These are phyloP conservation scores for Beta lomatogona DNA, from an alignment of 179 eudicot genomes.

Conservation along the genomic window DNA sequence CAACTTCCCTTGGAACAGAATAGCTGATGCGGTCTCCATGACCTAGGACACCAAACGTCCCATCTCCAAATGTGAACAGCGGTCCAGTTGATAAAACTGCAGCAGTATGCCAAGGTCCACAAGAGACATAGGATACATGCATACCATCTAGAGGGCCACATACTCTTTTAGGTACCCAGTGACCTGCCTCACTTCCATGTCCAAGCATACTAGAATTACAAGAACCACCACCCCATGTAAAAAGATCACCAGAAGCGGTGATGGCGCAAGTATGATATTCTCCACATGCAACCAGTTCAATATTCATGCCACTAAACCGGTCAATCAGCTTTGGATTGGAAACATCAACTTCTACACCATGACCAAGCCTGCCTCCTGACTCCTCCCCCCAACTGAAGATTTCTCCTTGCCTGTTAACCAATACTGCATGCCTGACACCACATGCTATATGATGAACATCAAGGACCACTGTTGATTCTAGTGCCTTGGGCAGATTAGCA, in stretches of 20 bases:
- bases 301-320: slow-evolving; percentile 51
- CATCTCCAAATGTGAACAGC: slow-evolving; percentile 93
- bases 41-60: slow-evolving; percentile 91
- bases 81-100: slow-evolving; percentile 66
- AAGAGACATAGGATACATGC: slow-evolving; percentile 60
- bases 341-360: slow-evolving; percentile 77
- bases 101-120: slow-evolving; percentile 99
- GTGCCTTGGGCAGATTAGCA: slow-evolving; percentile 66
- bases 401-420: slow-evolving; percentile 87
- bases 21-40: slow-evolving; percentile 71
- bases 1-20: slow-evolving; percentile 74
- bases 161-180: slow-evolving; percentile 82
- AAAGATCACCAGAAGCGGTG: slow-evolving; percentile 72
- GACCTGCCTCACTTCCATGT: slow-evolving; percentile 68
- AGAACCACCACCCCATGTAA: slow-evolving; percentile 88
- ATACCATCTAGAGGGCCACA: slow-evolving; percentile 68
- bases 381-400: slow-evolving; percentile 96
- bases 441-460: slow-evolving; percentile 79
- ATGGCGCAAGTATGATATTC: slow-evolving; percentile 88
- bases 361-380: slow-evolving; percentile 93
- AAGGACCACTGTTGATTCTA: slow-evolving; percentile 74
- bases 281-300: slow-evolving; percentile 81
- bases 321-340: slow-evolving; percentile 73
- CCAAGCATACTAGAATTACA: slow-evolving; percentile 72
- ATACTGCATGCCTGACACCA: slow-evolving; percentile 76